These are phyloP conservation scores for Terfezia claveryi DNA, from an alignment of 495 filamentous ascomycete genomes.

Conservation along the genomic window DNA sequence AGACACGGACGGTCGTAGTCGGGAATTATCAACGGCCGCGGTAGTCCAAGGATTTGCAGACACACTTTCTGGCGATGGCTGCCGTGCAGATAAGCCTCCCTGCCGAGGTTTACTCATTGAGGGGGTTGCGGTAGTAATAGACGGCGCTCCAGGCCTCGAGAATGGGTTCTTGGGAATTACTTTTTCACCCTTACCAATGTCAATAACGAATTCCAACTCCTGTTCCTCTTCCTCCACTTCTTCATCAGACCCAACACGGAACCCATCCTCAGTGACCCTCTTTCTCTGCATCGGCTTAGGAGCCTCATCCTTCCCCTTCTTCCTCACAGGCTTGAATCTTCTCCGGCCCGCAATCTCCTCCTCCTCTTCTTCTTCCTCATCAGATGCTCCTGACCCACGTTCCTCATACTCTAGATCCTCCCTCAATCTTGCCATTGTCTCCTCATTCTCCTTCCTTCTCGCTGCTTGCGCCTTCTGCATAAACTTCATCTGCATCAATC, in stretches of 20 bases:
- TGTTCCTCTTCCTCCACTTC: conserved; percentile 29
- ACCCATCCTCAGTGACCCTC: conserved; percentile 9
- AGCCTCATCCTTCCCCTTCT: conserved; percentile 9
- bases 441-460: conserved; percentile 57
- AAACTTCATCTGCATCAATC: conserved; percentile 57
- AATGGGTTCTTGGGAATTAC: conserved; percentile 9
- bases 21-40: background rate
- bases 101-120: background rate
- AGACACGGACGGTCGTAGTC: background rate
- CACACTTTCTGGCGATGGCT: conserved; percentile 6
- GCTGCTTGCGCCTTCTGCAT: conserved; percentile 74
- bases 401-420: conserved; percentile 34
- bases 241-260: conserved; percentile 2
- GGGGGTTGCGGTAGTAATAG: background rate
- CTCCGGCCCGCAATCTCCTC: conserved; percentile 34
- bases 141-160: conserved; percentile 1
- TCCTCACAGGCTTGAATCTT: conserved; percentile 32
- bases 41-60: conserved; percentile 28
- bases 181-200: background rate
- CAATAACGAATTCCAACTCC: conserved; percentile 9
- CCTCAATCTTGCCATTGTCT: conserved; percentile 49
- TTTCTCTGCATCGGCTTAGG: conserved; percentile 1
- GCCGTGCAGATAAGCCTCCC: background rate
- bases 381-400: conserved; percentile 26
- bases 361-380: conserved; percentile 31